Percentiles rank a stretch among this genome's conserved stretches.
These are phyloP conservation scores for Phytophthora cryptogea DNA, from an alignment of 352 stramenopile genomes.

Conservation along the genomic window DNA sequence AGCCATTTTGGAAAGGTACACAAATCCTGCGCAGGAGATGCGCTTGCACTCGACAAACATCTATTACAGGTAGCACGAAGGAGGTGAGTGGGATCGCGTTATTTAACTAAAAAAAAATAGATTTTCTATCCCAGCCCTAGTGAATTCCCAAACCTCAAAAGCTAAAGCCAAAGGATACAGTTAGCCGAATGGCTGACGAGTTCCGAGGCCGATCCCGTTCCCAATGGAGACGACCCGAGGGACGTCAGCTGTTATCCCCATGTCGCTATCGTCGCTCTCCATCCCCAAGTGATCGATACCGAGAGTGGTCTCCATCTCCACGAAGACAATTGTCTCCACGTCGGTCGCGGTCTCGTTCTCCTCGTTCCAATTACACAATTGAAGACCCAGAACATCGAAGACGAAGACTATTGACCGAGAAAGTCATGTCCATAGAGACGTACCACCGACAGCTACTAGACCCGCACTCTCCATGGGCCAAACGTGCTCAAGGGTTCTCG, in stretches of 20 bases:
- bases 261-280: slow-evolving; percentile 7
- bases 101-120: too few relatives aligned
- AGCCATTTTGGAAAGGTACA: too few relatives aligned
- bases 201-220: slow-evolving; percentile 6
- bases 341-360: slow-evolving; percentile 19
- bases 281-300: slow-evolving; percentile 2
- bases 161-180: not conserved
- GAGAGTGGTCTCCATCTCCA: slow-evolving; percentile 16
- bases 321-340: slow-evolving; percentile 11
- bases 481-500: not conserved
- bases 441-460: slow-evolving; percentile 13
- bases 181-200: slow-evolving; percentile 16
- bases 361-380: slow-evolving; percentile 10
- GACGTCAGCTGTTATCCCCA: slow-evolving; percentile 5
- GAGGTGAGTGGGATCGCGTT: too few relatives aligned
- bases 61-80: too few relatives aligned
- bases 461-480: slow-evolving; percentile 14
- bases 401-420: slow-evolving; percentile 16
- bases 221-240: not conserved
- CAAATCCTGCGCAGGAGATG: too few relatives aligned
- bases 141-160: not conserved
- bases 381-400: slow-evolving; percentile 11
- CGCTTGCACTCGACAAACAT: too few relatives aligned
- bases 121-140: too few relatives aligned
- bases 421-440: slow-evolving; percentile 23